Conservation (phyloP, 768 basidiomycete genomes). For the Gelatoporia subvermispora region DNA sequence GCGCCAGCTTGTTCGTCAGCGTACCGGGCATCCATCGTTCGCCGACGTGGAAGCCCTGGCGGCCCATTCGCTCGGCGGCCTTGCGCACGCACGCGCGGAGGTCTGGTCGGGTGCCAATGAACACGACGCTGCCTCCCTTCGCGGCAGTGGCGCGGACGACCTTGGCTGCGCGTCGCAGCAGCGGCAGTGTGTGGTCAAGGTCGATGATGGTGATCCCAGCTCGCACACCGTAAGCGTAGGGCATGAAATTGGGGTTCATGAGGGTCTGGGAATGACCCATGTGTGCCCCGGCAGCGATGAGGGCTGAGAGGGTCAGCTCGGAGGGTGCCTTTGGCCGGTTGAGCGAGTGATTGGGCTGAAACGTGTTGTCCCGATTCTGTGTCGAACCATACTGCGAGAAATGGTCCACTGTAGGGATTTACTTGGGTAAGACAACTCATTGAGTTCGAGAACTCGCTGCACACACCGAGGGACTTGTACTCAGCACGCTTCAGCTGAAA, state of each 20-base stretch:
- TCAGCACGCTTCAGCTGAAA: constrained; percentile 58
- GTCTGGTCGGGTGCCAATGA: constrained; percentile 85
- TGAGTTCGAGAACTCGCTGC: constrained; percentile 38
- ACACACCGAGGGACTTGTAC: constrained; percentile 50
- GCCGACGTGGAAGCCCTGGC: constrained; percentile 79
- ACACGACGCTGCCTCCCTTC: constrained; percentile 79
- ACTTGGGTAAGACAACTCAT: constrained; percentile 41
- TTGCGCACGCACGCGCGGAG: constrained; percentile 68
- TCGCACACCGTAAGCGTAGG: constrained; percentile 90
- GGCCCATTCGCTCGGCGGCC: constrained; percentile 74
- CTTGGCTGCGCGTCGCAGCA: constrained; percentile 85
- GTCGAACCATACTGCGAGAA: constrained; percentile 76
- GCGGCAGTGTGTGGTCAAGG: constrained; percentile 88
- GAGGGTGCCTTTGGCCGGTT: constrained; percentile 55
- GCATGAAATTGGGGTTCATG: constrained; percentile 85
- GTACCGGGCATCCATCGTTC: constrained; percentile 95
- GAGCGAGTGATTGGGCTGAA: constrained; percentile 66
- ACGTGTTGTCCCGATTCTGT: constrained; percentile 60
- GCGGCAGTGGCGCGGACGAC: constrained; percentile 79
- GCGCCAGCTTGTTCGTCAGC: constrained; percentile 77
- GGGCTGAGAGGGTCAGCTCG: constrained; percentile 78
- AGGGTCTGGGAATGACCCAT: constrained; percentile 83
- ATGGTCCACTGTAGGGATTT: constrained; percentile 43
- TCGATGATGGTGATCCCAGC: constrained; percentile 91
- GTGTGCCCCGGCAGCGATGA: constrained; percentile 90